Evolutionary conservation across 2,329 filamentous ascomycete species (phyloP), one percentile per base, ranked within the genome.

Genomic region (Lasiodiplodia gonubiensis): DNA sequence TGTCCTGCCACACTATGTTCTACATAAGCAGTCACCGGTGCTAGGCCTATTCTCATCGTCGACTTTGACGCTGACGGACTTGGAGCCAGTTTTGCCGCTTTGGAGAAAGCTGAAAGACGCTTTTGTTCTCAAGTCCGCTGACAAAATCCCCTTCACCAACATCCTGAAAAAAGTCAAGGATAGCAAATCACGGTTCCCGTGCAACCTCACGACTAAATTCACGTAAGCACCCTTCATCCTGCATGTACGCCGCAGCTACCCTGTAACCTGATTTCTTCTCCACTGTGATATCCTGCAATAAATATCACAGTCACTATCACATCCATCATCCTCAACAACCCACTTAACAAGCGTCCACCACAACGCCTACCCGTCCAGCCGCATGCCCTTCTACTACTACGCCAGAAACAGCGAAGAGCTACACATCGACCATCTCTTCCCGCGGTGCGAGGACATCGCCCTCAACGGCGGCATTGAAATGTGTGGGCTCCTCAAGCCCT

Each of bases 351-450:
- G 2, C 3, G 73, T 74, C 51, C 79, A 77, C 0, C 75, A 79
- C 5, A 61, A 68, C 1, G 63, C 72, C 0, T 83, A 82, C 25
- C 82, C 81, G 0, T 12, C 67, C 0, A 69, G 72, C 0, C 77
- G 73, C 69, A 81, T 80, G 77, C 81, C 81, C 0, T 83, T 83
- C 64, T 83, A 83, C 35, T 74, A 83, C 21, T 83, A 83, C 67
- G 80, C 7, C 30, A 33, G 81, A 8, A 18, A 16, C 16, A 18
- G 18, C 39, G 39, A 18, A 14, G 39, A 73, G 0, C 75, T 70
- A 0, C 78, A 83, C 65, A 81, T 83, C 42, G 76, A 81, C 16
- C 82, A 84, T 67, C 74, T 82, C 51, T 78, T 84, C 30, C 73
- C 78, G 18, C 71, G 74, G 1, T 73, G 79, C 0, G 16, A 81